Percentiles rank a stretch among this genome's conserved stretches.
Evolutionary conservation across 2,329 filamentous ascomycete species (phyloP).

Genomic region (Curvularia spicifera): DNA sequence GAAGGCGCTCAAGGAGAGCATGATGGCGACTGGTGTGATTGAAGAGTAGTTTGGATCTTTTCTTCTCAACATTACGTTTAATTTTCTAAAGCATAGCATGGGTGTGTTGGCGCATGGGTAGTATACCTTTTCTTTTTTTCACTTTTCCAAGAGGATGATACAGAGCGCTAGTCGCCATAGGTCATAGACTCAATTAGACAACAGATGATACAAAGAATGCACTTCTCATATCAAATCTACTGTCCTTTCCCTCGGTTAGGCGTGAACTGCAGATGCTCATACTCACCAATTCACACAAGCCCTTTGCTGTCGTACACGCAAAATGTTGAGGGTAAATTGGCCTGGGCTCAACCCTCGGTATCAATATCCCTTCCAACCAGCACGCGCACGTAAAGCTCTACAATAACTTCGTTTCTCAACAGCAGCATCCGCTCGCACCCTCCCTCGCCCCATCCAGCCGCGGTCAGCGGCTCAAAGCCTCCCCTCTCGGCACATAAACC

Average conservation of each 20-base stretch:
- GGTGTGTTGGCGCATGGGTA: conserved; percentile 21
- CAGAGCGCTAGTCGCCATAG: conserved; percentile 4
- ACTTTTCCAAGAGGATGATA: conserved; percentile 2
- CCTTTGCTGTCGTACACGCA: no score
- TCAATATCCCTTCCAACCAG: no score
- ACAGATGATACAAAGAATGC: background rate
- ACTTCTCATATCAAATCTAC: no score
- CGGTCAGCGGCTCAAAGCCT: background rate
- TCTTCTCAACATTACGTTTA: background rate
- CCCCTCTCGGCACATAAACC: no score
- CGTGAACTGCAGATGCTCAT: no score
- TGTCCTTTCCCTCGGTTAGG: no score
- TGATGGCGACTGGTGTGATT: conserved; percentile 38
- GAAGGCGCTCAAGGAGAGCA: conserved; percentile 42
- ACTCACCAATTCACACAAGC: background rate
- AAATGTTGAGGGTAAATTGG: no score
- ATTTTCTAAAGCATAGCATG: conserved; percentile 21
- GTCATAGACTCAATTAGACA: conserved; percentile 4
- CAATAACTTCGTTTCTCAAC: no score
- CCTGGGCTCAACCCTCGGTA: no score
- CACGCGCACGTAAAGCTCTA: no score
- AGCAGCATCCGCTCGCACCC: no score
- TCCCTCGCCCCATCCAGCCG: background rate
- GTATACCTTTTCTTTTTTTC: background rate
- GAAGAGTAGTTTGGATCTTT: conserved; percentile 26